phyloP scores from a whole-genome alignment of 75 land plant genomes.

The Selaginella tamariscina region DNA sequence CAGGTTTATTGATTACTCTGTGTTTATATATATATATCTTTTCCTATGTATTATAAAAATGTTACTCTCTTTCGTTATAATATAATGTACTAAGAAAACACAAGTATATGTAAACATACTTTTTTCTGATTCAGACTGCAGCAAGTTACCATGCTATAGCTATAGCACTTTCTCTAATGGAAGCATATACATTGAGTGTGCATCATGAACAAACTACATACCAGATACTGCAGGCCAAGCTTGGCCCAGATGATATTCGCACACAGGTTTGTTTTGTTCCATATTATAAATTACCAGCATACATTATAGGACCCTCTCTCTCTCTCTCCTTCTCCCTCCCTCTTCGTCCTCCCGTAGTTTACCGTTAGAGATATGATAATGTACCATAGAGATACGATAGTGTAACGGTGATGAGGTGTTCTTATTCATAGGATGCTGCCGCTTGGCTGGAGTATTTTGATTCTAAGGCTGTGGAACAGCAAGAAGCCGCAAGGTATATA shows the following conservation, averaged over 20 bases:
- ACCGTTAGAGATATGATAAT: background rate
- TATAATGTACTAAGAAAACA: too few species aligned
- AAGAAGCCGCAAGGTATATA: constrained; percentile 14
- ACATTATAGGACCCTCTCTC: too few species aligned
- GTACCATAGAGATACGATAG: too few species aligned
- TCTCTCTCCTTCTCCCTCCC: too few species aligned
- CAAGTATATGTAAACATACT: too few species aligned
- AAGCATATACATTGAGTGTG: constrained; percentile 9
- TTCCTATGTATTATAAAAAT: too few species aligned
- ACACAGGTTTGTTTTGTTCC: constrained; percentile 4
- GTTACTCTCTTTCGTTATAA: too few species aligned
- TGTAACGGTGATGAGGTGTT: too few species aligned
- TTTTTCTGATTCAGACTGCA: constrained; percentile 12
- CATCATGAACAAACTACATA: constrained; percentile 13
- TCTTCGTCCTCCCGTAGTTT: background rate
- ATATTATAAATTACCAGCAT: too few species aligned
- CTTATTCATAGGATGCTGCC: background rate
- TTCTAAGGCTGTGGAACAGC: constrained; percentile 9
- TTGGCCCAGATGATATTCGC: constrained; percentile 8
- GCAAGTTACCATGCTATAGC: constrained; percentile 12
- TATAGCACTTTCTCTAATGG: constrained; percentile 10
- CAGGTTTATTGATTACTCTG: background rate
- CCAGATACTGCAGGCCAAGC: constrained; percentile 3
- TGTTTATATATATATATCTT: background rate
- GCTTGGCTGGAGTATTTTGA: constrained; percentile 12